Base-by-base conservation (phyloP, 139 green algal genomes). In the Spirogloea muscicola region DNA sequence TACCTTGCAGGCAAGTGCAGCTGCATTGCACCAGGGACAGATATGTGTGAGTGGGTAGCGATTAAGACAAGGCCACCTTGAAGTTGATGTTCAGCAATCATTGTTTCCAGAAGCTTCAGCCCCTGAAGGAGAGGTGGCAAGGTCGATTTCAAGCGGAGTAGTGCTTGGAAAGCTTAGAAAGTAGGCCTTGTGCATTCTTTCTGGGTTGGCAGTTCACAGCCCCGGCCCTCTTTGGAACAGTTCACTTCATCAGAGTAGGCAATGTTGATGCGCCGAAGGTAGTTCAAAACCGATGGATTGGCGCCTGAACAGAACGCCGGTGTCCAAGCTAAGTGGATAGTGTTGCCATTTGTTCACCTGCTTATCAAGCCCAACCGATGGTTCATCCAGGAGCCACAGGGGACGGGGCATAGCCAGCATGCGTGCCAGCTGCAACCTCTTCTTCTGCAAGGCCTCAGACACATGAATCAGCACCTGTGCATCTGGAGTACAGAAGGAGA, bases 1-100 rank as follows among this genome's bases (percentile, higher is more conserved):
- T 39, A 74, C 65, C 65, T 74, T 43, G 57, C 49, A 5, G 52
- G 67, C 29, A 76, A 76, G 2, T 27, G 52, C 9, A 76, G 67
- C 13, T 40, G 55, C 9, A 76, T 31, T 33, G 36, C 38, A 25
- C n/a, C 3, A 0, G 38, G 27, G 0, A 76, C 2, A 9, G 31
- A 29, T 27, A 76, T 67, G 38, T 48, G 67, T 2, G 49, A 49
- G 55, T 76, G 67, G 2, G 67, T 76, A 9, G 67, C 67, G 4
- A 76, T 49, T 27, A 66, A 36, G 4, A 34, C 67, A 49, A 76
- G 65, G 16, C 67, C 67, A n/a, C 67, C 67, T 25, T 27, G 13
- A 0, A 2, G 18, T 33, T 49, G 38, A 49, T 76, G 67, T 2
- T 76, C 67, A 0, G 37, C 39, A 2, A 76, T 68, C 67, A 76